These are phyloP conservation scores for Paecilomyces dactylethromorphus DNA, from an alignment of 2,329 filamentous ascomycete species.

Conservation along the genomic window DNA sequence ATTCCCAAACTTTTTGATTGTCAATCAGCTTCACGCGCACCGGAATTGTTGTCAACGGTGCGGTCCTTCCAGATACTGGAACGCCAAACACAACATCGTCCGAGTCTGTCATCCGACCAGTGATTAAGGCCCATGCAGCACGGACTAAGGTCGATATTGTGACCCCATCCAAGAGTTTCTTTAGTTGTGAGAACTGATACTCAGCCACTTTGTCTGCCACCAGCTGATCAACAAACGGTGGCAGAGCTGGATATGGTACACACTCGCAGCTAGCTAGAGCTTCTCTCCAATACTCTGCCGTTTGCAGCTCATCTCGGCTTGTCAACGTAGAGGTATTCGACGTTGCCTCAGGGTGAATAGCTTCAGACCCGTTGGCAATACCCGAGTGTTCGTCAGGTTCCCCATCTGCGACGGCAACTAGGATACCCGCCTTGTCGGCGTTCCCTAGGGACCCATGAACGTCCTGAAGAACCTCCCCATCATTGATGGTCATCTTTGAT, in stretches of 20 bases:
- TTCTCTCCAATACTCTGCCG: not conserved
- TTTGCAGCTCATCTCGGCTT: not conserved
- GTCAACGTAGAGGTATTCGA: too few relatives aligned
- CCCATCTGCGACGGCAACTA: too few relatives aligned
- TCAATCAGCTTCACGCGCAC: not conserved
- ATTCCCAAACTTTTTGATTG: not conserved
- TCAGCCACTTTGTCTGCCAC: not conserved
- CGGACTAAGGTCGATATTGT: not conserved
- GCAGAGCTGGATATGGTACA: not conserved
- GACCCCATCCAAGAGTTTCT: not conserved
- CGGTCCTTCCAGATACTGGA: not conserved
- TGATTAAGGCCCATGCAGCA: not conserved
- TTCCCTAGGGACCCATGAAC: too few relatives aligned
- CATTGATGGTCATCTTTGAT: too few relatives aligned
- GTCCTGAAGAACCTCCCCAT: too few relatives aligned
- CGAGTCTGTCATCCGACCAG: not conserved
- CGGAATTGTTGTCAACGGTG: too few relatives aligned
- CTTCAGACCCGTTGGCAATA: too few relatives aligned
- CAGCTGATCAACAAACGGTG: not conserved
- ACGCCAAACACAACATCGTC: not conserved
- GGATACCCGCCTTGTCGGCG: too few relatives aligned
- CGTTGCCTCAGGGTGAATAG: too few relatives aligned
- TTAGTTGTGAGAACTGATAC: not conserved
- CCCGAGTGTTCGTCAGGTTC: too few relatives aligned
- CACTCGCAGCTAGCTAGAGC: not conserved